phyloP scores from a whole-genome alignment of 306 rosid genomes.

The Cicer arietinum region DNA sequence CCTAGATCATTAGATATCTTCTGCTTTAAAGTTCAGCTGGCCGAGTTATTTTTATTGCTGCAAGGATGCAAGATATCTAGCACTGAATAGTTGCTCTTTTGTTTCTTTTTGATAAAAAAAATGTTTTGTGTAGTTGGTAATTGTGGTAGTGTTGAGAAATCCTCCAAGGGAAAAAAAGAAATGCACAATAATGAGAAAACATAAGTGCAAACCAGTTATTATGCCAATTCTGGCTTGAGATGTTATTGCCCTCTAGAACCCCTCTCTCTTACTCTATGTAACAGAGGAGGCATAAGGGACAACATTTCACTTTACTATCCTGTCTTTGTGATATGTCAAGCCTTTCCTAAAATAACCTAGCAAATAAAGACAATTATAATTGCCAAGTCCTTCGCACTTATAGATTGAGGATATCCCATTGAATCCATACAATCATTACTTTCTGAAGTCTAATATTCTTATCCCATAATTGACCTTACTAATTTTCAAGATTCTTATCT shows the following conservation, averaged over 20 bases:
- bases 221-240: not conserved
- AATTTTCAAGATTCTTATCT: conserved; percentile 25
- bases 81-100: not conserved
- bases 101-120: too few species aligned
- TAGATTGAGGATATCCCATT: conserved; percentile 4
- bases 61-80: not conserved
- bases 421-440: not conserved
- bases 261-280: not conserved
- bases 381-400: conserved; percentile 1
- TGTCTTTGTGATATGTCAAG: not conserved
- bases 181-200: not conserved
- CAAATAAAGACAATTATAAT: conserved; percentile 9
- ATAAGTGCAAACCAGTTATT: not conserved
- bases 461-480: conserved; percentile 6
- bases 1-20: conserved; percentile 1
- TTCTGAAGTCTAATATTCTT: conserved; percentile 7
- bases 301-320: not conserved
- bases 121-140: not conserved
- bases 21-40: conserved; percentile 17
- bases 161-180: not conserved
- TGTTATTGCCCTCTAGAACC: not conserved
- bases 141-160: not conserved
- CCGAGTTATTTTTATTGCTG: not conserved
- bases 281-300: not conserved
- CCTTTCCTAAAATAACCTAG: not conserved